Evolutionary conservation across 2,329 filamentous ascomycete species (phyloP).

Genomic region (Hirsutella minnesotensis): DNA sequence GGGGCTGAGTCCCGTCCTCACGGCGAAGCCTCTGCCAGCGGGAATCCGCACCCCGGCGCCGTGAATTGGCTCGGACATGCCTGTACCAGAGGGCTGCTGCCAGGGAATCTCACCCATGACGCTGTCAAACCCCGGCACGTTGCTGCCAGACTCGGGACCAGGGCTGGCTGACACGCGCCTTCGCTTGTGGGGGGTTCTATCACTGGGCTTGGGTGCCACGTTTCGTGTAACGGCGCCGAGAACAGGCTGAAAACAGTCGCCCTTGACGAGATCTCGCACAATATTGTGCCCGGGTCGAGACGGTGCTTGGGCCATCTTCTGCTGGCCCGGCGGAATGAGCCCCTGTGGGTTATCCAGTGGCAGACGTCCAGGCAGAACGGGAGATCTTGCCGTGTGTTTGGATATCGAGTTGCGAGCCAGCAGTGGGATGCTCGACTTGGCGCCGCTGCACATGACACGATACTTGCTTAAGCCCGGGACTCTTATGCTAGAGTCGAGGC

Average conservation of each 20-base stretch:
- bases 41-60: no score
- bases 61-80: no score
- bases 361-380: slow-evolving; percentile 32
- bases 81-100: neutral
- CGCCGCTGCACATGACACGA: slow-evolving; percentile 15
- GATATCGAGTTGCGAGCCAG: slow-evolving; percentile 33
- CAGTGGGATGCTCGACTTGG: slow-evolving; percentile 31
- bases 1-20: neutral
- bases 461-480: slow-evolving; percentile 24
- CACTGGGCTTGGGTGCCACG: slow-evolving; percentile 8
- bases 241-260: slow-evolving; percentile 19
- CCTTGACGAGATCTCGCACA: slow-evolving; percentile 5
- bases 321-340: slow-evolving; percentile 1
- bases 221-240: slow-evolving; percentile 21
- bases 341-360: slow-evolving; percentile 20
- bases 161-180: slow-evolving; percentile 13
- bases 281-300: neutral
- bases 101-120: neutral
- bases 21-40: neutral
- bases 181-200: slow-evolving; percentile 17
- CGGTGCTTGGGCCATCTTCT: slow-evolving; percentile 1
- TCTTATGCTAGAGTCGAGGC: slow-evolving; percentile 28
- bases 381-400: slow-evolving; percentile 24
- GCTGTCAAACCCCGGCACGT: neutral
- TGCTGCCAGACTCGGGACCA: neutral